Base-by-base conservation (phyloP, 192 early-diverging fungal genomes). In the Umbelopsis vinacea region DNA sequence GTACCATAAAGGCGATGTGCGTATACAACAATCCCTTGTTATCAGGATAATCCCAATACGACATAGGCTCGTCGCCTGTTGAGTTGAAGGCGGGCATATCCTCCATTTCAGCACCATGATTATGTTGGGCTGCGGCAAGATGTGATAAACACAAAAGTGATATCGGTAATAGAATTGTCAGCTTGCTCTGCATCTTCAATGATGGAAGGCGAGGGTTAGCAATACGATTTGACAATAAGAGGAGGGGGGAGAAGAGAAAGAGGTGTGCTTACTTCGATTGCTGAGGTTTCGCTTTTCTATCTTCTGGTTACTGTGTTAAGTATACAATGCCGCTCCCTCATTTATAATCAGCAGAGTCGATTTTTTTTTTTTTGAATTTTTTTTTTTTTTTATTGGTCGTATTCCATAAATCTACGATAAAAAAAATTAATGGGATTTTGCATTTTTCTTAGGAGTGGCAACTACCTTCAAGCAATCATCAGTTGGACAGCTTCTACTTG, bases 21-120 rank as follows among this genome's bases (percentile, higher is more conserved):
- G 55, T 33, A 52, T 75, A 75, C 19, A 79, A 72, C 24, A 72
- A 72, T 6, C 55, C 68, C 66, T 75, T 75, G 19, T 75, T 54
- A 4, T 75, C 74, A 37, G 73, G 68, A 8, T 43, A 70, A 15
- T 72, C 46, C 22, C 74, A 66, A 72, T 79, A 79, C 15, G 74
- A 75, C 74, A 79, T 75, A 26, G 78, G 74, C 9, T 79, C 78
- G 10, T 74, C 70, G 2, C 78, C 78, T 6, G 73, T 79, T 15
- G 73, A 22, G 60, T 79, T 79, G 24, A 79, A 79, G 9, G 73
- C 55, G 48, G 78, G 78, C 9, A 70, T 11, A 15, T 35, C 63
- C 50, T 60, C 46, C 45, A 69, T 68, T 3, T 47, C 50, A 60
- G 37, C 48, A 35, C 23, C 33, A 24, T 67, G 69, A 33, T 71